Conservation (phyloP, 2,329 filamentous ascomycete species). For the Fusarium secorum region DNA sequence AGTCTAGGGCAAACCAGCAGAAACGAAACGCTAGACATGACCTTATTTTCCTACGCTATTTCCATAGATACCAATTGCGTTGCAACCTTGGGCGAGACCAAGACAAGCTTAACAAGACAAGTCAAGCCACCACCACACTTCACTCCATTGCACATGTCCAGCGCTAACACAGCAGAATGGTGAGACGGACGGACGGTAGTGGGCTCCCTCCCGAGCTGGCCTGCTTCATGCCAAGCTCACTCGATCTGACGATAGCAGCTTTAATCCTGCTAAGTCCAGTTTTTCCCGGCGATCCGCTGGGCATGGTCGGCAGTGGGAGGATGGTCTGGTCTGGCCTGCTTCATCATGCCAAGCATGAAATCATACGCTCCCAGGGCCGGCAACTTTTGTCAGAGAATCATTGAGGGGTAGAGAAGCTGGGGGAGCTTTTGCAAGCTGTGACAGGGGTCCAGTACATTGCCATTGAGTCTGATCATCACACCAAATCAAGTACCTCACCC, state of each 20-base stretch:
- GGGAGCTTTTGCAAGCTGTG: constrained; percentile 25
- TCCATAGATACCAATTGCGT: constrained; percentile 14
- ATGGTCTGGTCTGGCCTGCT: constrained; percentile 17
- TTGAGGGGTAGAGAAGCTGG: constrained; percentile 33
- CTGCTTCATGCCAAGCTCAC: constrained; percentile 6
- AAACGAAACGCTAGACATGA: constrained; percentile 25
- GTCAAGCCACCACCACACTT: constrained; percentile 7
- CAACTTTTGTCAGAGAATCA: constrained; percentile 26
- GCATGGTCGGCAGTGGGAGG: constrained; percentile 2
- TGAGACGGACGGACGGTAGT: neutral
- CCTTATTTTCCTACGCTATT: constrained; percentile 12
- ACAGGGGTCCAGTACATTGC: constrained; percentile 32
- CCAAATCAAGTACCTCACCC: constrained; percentile 33
- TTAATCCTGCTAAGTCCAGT: constrained; percentile 15
- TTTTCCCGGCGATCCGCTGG: constrained; percentile 13
- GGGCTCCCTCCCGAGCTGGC: constrained; percentile 24
- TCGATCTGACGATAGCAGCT: constrained; percentile 12
- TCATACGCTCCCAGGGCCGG: constrained; percentile 35
- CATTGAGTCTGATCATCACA: constrained; percentile 3
- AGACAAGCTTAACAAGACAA: constrained; percentile 8
- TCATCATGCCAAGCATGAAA: constrained; percentile 39
- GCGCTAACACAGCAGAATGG: constrained; percentile 16
- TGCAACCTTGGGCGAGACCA: constrained; percentile 9
- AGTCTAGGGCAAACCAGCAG: constrained; percentile 21
- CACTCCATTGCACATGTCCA: constrained; percentile 4